Percentiles rank a stretch among this genome's conserved stretches.
phyloP scores from a whole-genome alignment of 208 protist species.

The Crithidia acanthocephali region DNA sequence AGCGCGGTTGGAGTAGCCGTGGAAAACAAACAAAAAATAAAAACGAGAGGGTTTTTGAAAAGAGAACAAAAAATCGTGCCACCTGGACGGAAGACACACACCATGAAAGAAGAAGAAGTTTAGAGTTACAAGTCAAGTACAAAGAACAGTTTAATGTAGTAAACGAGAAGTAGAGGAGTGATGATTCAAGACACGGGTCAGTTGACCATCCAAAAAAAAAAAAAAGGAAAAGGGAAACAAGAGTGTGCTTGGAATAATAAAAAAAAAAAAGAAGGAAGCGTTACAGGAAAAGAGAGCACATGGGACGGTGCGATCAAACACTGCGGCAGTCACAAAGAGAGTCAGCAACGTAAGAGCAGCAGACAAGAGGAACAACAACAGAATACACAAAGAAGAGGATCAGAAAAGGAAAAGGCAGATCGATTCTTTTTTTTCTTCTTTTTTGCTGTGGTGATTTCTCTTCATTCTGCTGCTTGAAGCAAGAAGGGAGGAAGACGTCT shows the following conservation, averaged over 20 bases:
- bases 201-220: conserved; percentile 14
- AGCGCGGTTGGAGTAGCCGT: too few species aligned
- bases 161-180: conserved; percentile 15
- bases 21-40: not conserved
- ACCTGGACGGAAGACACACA: too few species aligned
- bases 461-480: too few species aligned
- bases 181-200: conserved; percentile 15
- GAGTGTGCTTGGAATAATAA: not conserved
- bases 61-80: too few species aligned
- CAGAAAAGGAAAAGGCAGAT: too few species aligned
- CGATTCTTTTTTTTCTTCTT: too few species aligned
- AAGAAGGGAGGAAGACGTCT: too few species aligned
- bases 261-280: not conserved
- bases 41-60: not conserved
- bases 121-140: too few species aligned
- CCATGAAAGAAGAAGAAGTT: not conserved
- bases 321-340: not conserved
- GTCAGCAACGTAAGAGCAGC: not conserved
- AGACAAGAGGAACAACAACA: too few species aligned
- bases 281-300: not conserved
- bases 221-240: conserved; percentile 1
- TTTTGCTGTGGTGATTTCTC: too few species aligned
- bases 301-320: not conserved
- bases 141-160: not conserved
- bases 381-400: too few species aligned